phyloP scores from a whole-genome alignment of 306 rosid genomes.

The Citrullus amarus region DNA sequence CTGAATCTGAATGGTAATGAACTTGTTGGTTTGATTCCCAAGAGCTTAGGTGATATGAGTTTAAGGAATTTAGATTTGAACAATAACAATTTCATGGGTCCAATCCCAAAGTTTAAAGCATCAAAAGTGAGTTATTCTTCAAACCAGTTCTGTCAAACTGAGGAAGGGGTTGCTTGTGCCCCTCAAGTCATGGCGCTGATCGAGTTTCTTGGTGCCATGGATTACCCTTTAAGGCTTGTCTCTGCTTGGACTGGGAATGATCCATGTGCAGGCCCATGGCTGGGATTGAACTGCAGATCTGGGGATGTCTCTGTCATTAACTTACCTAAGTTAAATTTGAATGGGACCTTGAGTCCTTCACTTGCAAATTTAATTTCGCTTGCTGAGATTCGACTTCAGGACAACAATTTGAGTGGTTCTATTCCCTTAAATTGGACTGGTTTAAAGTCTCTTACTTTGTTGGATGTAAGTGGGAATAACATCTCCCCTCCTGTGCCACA shows the following conservation, averaged over 20 bases:
- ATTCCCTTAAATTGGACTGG: slow-evolving; percentile 67
- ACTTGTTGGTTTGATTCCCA: slow-evolving; percentile 73
- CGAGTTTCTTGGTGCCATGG: slow-evolving; percentile 51
- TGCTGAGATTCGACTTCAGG: slow-evolving; percentile 35
- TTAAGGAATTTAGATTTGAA: slow-evolving; percentile 49
- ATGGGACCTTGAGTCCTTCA: slow-evolving; percentile 70
- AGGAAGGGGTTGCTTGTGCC: slow-evolving; percentile 39
- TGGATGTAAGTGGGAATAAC: slow-evolving; percentile 75
- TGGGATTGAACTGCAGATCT: slow-evolving; percentile 51
- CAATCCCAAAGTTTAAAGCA: slow-evolving; percentile 60
- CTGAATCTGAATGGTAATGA: slow-evolving; percentile 64
- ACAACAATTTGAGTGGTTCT: slow-evolving; percentile 46
- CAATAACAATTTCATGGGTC: slow-evolving; percentile 81
- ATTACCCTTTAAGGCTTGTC: slow-evolving; percentile 52
- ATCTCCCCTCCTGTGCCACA: slow-evolving; percentile 70
- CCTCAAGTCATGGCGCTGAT: slow-evolving; percentile 65
- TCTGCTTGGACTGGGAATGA: slow-evolving; percentile 59
- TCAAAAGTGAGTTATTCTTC: slow-evolving; percentile 8
- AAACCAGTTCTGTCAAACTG: slow-evolving; percentile 45
- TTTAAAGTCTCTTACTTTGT: slow-evolving; percentile 33
- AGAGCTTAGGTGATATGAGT: slow-evolving; percentile 37
- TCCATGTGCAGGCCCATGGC: slow-evolving; percentile 58
- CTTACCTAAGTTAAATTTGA: slow-evolving; percentile 45
- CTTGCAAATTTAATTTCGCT: slow-evolving; percentile 61
- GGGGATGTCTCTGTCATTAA: slow-evolving; percentile 51